Percentiles rank a stretch among this genome's conserved stretches.
Conservation (phyloP, 768 basidiomycete genomes). For the Tephrocybe rancida region DNA sequence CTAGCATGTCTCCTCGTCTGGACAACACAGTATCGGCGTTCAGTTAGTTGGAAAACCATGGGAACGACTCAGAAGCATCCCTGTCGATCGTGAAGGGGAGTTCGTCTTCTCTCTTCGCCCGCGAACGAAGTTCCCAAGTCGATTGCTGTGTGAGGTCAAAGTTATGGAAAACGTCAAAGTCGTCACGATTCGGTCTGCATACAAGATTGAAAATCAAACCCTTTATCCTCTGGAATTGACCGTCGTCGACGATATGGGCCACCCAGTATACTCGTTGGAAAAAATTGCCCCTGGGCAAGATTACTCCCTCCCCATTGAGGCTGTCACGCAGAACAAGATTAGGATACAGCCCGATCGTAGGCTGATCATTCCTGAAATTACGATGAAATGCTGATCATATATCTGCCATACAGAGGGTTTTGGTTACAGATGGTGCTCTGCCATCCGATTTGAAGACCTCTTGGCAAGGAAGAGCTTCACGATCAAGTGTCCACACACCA, state of each 20-base stretch:
- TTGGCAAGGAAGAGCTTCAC: constrained; percentile 69
- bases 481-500: constrained; percentile 82
- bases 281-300: constrained; percentile 91
- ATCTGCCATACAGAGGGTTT: constrained; percentile 75
- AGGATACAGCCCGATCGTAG: constrained; percentile 91
- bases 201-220: constrained; percentile 88
- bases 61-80: constrained; percentile 87
- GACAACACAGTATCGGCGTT: constrained; percentile 86
- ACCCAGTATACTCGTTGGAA: constrained; percentile 77
- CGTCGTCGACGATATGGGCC: constrained; percentile 83
- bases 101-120: constrained; percentile 88
- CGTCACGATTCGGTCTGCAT: constrained; percentile 91
- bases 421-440: constrained; percentile 90
- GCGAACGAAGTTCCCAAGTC: constrained; percentile 69
- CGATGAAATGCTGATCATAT: constrained; percentile 3
- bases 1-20: constrained; percentile 65
- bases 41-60: constrained; percentile 83
- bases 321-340: constrained; percentile 79
- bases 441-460: constrained; percentile 90
- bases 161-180: constrained; percentile 93
- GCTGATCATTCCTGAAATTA: constrained; percentile 28
- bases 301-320: constrained; percentile 88
- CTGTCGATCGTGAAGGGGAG: constrained; percentile 94
- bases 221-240: constrained; percentile 92
- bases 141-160: constrained; percentile 86